Conservation (phyloP, 1,284 basidiomycete genomes). For the Laetiporus sulphureus region DNA sequence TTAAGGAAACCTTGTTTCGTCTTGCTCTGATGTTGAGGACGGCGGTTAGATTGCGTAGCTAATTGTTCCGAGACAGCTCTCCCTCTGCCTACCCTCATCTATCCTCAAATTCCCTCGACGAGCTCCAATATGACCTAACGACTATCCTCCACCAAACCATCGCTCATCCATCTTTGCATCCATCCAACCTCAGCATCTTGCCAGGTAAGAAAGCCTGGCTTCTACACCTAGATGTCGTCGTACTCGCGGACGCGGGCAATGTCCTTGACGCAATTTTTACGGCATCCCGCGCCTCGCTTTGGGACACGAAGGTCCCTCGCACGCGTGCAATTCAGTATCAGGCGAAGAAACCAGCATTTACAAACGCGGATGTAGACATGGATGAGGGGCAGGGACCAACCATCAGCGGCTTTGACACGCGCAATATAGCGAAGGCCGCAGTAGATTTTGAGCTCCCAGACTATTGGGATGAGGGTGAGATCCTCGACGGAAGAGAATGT, state of each 20-base stretch:
- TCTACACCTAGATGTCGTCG: constrained; percentile 59
- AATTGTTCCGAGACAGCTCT: constrained; percentile 49
- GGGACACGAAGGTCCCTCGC: constrained; percentile 72
- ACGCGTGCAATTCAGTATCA: constrained; percentile 61
- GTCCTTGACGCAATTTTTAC: constrained; percentile 71
- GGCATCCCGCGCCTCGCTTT: constrained; percentile 67
- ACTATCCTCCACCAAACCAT: constrained; percentile 51
- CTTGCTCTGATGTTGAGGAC: background rate
- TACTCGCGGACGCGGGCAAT: constrained; percentile 69
- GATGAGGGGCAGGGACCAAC: constrained; percentile 28
- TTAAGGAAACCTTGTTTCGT: background rate
- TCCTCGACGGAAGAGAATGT: constrained; percentile 45
- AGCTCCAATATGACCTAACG: constrained; percentile 64
- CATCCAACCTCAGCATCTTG: constrained; percentile 56
- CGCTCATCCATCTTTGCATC: constrained; percentile 54
- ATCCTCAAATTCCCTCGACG: constrained; percentile 55
- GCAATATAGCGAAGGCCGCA: constrained; percentile 35
- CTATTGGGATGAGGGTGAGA: constrained; percentile 78
- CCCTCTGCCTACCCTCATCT: constrained; percentile 71
- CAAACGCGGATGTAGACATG: constrained; percentile 43
- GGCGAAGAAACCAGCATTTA: constrained; percentile 17
- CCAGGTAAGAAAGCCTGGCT: constrained; percentile 63
- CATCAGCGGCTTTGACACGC: constrained; percentile 52
- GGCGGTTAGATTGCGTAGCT: constrained; percentile 16
- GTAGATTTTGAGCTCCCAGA: constrained; percentile 78